These are phyloP conservation scores for Aaosphaeria arxii DNA, from an alignment of 2,329 filamentous ascomycete genomes.

Conservation along the genomic window DNA sequence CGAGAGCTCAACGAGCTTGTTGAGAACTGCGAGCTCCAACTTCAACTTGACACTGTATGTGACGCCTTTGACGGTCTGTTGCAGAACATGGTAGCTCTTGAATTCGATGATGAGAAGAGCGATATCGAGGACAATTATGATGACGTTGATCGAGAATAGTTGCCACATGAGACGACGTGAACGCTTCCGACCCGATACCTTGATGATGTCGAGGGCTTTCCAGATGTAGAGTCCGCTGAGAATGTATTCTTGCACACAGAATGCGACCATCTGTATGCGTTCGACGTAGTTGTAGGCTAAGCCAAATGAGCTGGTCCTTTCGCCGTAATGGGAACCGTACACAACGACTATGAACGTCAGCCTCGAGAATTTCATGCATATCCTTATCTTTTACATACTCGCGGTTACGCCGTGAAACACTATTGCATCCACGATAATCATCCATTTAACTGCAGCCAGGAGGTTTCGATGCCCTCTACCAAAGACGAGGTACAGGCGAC, in stretches of 20 bases:
- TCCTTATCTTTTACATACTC: constrained; percentile 4
- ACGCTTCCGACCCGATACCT: constrained; percentile 19
- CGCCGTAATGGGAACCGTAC: constrained; percentile 50
- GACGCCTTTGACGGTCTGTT: constrained; percentile 37
- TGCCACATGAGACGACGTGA: constrained; percentile 32
- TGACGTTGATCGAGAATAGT: constrained; percentile 35
- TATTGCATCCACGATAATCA: constrained; percentile 55
- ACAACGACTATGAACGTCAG: constrained; percentile 41
- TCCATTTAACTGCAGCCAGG: constrained; percentile 48
- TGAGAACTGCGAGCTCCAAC: constrained; percentile 53
- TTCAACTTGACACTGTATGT: constrained; percentile 45
- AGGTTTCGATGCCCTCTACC: constrained; percentile 42
- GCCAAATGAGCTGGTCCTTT: constrained; percentile 31
- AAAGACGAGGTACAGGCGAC: constrained; percentile 57
- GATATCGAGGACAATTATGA: constrained; percentile 37
- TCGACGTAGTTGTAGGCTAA: constrained; percentile 35
- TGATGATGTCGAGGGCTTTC: constrained; percentile 44
- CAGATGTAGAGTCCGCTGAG: constrained; percentile 47
- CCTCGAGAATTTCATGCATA: background rate
- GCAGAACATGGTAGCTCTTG: constrained; percentile 28
- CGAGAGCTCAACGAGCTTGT: constrained; percentile 34
- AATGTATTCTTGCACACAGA: constrained; percentile 33
- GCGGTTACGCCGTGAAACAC: constrained; percentile 49
- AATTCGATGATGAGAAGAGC: constrained; percentile 33
- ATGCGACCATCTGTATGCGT: constrained; percentile 39